Conservation (phyloP, 495 filamentous ascomycete genomes). For the Sabuloglossum arenarium region DNA sequence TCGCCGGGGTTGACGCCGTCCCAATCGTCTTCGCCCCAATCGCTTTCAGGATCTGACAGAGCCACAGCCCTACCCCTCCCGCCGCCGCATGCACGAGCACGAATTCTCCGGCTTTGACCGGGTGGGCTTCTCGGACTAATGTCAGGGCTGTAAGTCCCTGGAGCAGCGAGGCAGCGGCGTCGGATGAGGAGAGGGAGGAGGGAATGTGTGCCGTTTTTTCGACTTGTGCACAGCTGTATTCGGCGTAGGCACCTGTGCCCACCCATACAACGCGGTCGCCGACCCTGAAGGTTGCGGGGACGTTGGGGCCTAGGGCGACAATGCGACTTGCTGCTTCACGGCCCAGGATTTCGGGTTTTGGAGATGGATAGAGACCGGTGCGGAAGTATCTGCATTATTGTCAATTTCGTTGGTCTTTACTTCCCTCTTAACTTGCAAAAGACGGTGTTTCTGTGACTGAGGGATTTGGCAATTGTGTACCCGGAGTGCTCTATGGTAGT, state of each 20-base stretch:
- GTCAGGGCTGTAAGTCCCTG: conserved; percentile 80
- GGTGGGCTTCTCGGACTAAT: conserved; percentile 55
- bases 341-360: conserved; percentile 64
- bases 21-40: conserved; percentile 70
- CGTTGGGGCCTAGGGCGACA: conserved; percentile 27
- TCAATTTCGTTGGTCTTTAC: background rate
- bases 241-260: conserved; percentile 42
- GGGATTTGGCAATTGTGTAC: no score
- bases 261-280: conserved; percentile 55
- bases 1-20: conserved; percentile 54
- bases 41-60: conserved; percentile 51
- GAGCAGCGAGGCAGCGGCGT: conserved; percentile 47
- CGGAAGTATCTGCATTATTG: conserved; percentile 56
- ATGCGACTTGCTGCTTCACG: conserved; percentile 58
- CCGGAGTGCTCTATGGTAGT: no score
- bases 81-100: conserved; percentile 80
- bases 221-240: conserved; percentile 47
- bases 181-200: conserved; percentile 31
- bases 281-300: conserved; percentile 27
- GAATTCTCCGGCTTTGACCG: conserved; percentile 59
- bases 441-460: no score
- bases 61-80: conserved; percentile 63
- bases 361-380: conserved; percentile 58
- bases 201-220: conserved; percentile 42
- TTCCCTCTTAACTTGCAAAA: no score